Evolutionary conservation across 2,329 filamentous ascomycete species (phyloP).

Genomic region (Alternaria triticina): DNA sequence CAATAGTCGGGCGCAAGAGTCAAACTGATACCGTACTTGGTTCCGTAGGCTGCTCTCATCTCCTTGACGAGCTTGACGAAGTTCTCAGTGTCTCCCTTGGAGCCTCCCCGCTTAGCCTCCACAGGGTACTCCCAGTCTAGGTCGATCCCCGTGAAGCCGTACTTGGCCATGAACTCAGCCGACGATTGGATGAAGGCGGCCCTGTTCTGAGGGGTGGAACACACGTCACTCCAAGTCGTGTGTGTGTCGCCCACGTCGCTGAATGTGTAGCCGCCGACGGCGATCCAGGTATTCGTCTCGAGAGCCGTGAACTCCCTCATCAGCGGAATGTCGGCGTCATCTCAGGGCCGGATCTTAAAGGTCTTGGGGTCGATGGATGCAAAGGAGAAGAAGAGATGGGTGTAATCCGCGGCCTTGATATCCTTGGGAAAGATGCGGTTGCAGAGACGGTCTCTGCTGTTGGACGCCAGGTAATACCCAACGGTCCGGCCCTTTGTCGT

Average conservation of each 20-base stretch:
- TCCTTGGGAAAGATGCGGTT: slow-evolving; percentile 14
- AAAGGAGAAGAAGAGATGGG: slow-evolving; percentile 45
- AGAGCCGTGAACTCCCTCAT: not conserved
- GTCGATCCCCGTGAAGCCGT: slow-evolving; percentile 55
- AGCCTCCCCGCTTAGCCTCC: slow-evolving; percentile 45
- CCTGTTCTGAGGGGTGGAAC: not conserved
- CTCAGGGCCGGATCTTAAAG: not conserved
- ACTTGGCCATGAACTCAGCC: slow-evolving; percentile 49
- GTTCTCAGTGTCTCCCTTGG: slow-evolving; percentile 39
- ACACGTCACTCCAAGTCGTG: slow-evolving; percentile 1
- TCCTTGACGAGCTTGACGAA: slow-evolving; percentile 20
- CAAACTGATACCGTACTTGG: slow-evolving; percentile 31
- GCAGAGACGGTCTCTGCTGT: slow-evolving; percentile 36
- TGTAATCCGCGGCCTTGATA: slow-evolving; percentile 40
- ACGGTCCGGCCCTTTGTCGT: not conserved
- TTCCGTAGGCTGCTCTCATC: slow-evolving; percentile 16
- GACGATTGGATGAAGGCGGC: slow-evolving; percentile 36
- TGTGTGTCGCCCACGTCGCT: not conserved
- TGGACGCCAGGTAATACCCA: slow-evolving; percentile 4
- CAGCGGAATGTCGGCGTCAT: not conserved
- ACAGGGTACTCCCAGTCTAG: slow-evolving; percentile 51
- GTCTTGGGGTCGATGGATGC: slow-evolving; percentile 19
- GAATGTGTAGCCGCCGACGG: not conserved
- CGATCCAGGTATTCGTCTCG: not conserved
- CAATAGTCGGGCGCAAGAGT: slow-evolving; percentile 27